Percentiles rank a stretch among this genome's conserved stretches.
These are phyloP conservation scores for Fusarium robinianum DNA, from an alignment of 2,329 filamentous ascomycete genomes.

Conservation along the genomic window DNA sequence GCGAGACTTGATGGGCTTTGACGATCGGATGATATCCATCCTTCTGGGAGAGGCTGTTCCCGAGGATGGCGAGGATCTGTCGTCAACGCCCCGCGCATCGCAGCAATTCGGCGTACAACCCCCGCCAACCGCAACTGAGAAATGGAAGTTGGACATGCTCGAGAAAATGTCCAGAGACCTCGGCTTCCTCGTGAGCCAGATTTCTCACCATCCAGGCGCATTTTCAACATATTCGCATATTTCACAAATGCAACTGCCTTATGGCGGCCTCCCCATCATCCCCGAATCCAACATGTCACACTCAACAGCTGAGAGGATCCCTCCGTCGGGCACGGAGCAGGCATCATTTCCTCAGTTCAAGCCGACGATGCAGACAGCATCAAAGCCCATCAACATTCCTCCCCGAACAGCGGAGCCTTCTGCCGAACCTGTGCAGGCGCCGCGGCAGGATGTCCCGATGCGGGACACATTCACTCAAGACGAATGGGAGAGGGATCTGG, in stretches of 20 bases:
- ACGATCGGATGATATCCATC: slow-evolving; percentile 81
- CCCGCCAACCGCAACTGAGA: slow-evolving; percentile 42
- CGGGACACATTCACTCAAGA: slow-evolving; percentile 63
- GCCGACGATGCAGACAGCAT: slow-evolving; percentile 50
- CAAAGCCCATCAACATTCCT: slow-evolving; percentile 45
- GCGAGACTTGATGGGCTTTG: slow-evolving; percentile 86
- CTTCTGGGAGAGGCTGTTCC: slow-evolving; percentile 83
- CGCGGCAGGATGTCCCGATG: slow-evolving; percentile 32
- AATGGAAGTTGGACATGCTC: slow-evolving; percentile 78
- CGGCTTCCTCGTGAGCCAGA: slow-evolving; percentile 77
- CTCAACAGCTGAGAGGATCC: slow-evolving; percentile 33
- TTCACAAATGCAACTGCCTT: slow-evolving; percentile 69
- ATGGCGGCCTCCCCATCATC: slow-evolving; percentile 75
- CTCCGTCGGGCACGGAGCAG: slow-evolving; percentile 30
- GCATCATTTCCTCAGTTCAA: slow-evolving; percentile 48
- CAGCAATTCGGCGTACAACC: slow-evolving; percentile 37
- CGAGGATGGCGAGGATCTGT: slow-evolving; percentile 52
- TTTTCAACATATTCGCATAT: slow-evolving; percentile 79
- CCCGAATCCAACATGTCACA: slow-evolving; percentile 53
- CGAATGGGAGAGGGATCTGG: slow-evolving; percentile 92
- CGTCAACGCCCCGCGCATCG: slow-evolving; percentile 53
- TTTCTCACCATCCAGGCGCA: slow-evolving; percentile 80
- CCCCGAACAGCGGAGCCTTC: slow-evolving; percentile 34
- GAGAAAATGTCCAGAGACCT: slow-evolving; percentile 87
- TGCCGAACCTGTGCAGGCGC: slow-evolving; percentile 25